A percentile compares a stretch with the other conserved stretches of the same genome.
Evolutionary conservation across 441 rosid species (phyloP).

Genomic region (Geranium incanum): DNA sequence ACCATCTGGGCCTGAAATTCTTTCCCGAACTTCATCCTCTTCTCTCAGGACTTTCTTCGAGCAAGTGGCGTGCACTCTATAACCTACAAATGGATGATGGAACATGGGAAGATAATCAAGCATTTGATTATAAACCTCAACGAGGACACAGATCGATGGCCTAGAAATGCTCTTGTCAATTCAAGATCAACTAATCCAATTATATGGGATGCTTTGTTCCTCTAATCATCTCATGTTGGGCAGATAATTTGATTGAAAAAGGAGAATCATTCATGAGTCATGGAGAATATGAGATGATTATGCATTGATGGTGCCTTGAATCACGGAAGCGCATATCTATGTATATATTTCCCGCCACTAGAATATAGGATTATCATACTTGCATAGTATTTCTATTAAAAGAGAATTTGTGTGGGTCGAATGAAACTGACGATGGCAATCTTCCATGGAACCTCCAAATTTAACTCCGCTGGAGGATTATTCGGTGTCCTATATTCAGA

Average conservation of each 20-base stretch:
- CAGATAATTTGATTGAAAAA: no score
- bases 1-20: slow-evolving; percentile 59
- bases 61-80: background rate
- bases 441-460: no score
- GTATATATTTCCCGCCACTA: background rate
- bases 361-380: background rate
- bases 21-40: slow-evolving; percentile 30
- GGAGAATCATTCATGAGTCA: background rate
- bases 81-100: background rate
- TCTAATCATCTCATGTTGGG: no score
- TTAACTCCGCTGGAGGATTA: no score
- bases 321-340: background rate
- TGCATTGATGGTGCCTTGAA: background rate
- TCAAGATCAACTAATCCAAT: no score
- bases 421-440: no score
- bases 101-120: background rate
- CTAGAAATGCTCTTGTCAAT: no score
- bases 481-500: no score
- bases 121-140: background rate
- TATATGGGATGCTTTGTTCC: no score
- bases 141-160: background rate
- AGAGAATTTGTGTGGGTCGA: no score
- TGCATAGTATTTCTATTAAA: no score
- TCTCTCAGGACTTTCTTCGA: slow-evolving; percentile 4
- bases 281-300: background rate